Conservation (phyloP, 2,329 filamentous ascomycete species). For the Rhynchosporium agropyri region DNA sequence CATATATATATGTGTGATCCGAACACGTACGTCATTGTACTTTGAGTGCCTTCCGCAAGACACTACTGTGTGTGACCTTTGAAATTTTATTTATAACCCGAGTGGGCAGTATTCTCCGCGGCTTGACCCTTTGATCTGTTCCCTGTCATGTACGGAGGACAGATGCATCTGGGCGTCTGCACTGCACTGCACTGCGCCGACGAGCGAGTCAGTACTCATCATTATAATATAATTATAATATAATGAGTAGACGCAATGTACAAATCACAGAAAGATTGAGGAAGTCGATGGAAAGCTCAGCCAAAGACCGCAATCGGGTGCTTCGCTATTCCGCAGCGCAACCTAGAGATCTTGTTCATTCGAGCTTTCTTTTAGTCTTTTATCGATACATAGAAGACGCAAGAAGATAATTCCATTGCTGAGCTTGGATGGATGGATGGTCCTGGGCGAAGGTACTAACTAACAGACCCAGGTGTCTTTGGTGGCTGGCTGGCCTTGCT, state of each 20-base stretch:
- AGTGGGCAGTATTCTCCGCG: background rate
- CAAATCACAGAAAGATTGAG: background rate
- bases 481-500: no score
- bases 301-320: background rate
- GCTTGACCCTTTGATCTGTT: background rate
- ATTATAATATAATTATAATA: background rate
- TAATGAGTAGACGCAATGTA: conserved; percentile 1
- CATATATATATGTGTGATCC: no score
- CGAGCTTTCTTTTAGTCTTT: no score
- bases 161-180: conserved; percentile 14
- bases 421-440: background rate
- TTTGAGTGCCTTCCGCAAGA: no score
- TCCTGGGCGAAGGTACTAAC: no score
- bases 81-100: no score
- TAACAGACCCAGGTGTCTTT: no score
- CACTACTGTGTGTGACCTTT: background rate
- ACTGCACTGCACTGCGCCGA: background rate
- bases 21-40: no score
- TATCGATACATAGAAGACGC: background rate
- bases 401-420: background rate
- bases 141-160: conserved; percentile 11
- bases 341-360: background rate
- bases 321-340: background rate
- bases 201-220: conserved; percentile 12
- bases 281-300: background rate